These are phyloP conservation scores for Bipolaris bicolor DNA, from an alignment of 2,329 filamentous ascomycete species.

Conservation along the genomic window DNA sequence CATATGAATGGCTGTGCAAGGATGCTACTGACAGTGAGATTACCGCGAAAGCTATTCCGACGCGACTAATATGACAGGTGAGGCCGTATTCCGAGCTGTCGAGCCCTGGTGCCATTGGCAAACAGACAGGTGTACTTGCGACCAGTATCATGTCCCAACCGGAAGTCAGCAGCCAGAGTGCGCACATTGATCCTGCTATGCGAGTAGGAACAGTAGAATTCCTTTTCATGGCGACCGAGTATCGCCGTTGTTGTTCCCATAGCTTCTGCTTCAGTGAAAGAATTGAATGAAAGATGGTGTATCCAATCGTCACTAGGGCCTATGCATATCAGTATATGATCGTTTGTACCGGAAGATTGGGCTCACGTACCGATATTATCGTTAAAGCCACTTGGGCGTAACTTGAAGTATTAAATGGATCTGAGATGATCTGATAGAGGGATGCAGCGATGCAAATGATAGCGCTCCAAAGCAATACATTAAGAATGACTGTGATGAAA, in stretches of 20 bases:
- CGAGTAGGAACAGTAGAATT: constrained; percentile 44
- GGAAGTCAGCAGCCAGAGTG: constrained; percentile 47
- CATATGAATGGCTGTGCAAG: neutral
- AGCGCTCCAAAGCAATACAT: constrained; percentile 45
- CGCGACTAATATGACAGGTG: constrained; percentile 40
- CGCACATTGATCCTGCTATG: constrained; percentile 38
- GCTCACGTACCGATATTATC: constrained; percentile 37
- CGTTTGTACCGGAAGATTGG: neutral
- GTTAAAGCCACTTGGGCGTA: constrained; percentile 42
- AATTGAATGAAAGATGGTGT: constrained; percentile 44
- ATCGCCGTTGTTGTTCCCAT: constrained; percentile 36
- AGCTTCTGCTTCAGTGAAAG: constrained; percentile 41
- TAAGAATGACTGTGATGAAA: constrained; percentile 43
- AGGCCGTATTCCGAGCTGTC: constrained; percentile 43
- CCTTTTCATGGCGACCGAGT: constrained; percentile 33
- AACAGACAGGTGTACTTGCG: constrained; percentile 45
- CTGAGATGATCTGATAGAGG: constrained; percentile 39
- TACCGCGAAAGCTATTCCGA: constrained; percentile 41
- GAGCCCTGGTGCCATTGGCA: constrained; percentile 26
- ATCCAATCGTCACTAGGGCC: constrained; percentile 43
- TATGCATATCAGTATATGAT: constrained; percentile 19
- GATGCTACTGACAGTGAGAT: constrained; percentile 39
- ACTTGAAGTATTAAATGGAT: constrained; percentile 36
- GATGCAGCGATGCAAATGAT: constrained; percentile 34
- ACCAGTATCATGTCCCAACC: constrained; percentile 51